phyloP scores from a whole-genome alignment of 1,139 yeast genomes.

The Kurtzmaniella quercitrusa region DNA sequence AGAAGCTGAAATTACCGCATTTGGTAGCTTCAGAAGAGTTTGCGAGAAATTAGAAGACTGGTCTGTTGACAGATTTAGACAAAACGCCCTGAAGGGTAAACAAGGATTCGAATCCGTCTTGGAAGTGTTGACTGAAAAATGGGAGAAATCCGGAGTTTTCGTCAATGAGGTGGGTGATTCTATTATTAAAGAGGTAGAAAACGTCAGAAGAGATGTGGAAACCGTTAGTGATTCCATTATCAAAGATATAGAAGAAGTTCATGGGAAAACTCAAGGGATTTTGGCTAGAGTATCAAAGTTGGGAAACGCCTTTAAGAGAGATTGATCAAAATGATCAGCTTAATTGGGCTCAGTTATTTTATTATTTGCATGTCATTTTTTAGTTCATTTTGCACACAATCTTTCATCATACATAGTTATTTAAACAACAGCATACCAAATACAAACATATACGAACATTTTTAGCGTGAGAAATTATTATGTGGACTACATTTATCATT shows the following conservation, averaged over 20 bases:
- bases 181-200: constrained; percentile 15
- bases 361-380: constrained; percentile 5
- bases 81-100: constrained; percentile 80
- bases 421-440: not conserved
- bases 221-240: constrained; percentile 16
- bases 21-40: constrained; percentile 61
- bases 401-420: not conserved
- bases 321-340: constrained; percentile 1
- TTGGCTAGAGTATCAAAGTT: constrained; percentile 38
- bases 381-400: not conserved
- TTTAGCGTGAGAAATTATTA: too few relatives aligned
- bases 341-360: not conserved
- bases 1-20: constrained; percentile 86
- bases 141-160: constrained; percentile 45
- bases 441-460: too few relatives aligned
- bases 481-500: too few relatives aligned
- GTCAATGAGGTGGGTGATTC: constrained; percentile 31
- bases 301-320: constrained; percentile 21
- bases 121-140: constrained; percentile 45
- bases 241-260: constrained; percentile 22
- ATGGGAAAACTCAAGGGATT: constrained; percentile 32
- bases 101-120: constrained; percentile 81
- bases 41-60: constrained; percentile 89
- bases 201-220: constrained; percentile 17
- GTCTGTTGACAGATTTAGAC: constrained; percentile 84